Base-by-base conservation (phyloP, 768 basidiomycete genomes). In the Lactarius indigo region DNA sequence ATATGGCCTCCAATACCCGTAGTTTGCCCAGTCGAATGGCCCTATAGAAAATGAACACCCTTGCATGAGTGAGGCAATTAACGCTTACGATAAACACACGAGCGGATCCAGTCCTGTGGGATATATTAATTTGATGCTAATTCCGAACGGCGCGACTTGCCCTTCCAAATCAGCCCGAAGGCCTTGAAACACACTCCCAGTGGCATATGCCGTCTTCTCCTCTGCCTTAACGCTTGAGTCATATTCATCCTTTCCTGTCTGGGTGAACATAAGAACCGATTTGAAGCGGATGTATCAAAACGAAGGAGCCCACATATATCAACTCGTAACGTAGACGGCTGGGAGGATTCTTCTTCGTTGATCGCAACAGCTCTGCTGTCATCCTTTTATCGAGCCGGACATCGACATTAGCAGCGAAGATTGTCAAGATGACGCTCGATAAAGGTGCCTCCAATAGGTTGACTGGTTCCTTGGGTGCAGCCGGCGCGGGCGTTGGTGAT, bases 331-430 rank as follows among this genome's bases (percentile, higher is more conserved):
- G 87, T 74, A 95, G 84, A 60, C 80, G 84, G 5, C 77, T 78
- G 0, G 96, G 96, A 0, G 93, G 91, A 63, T 91, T 88, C 81
- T 99, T 99, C 84, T 98, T 98, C 13, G 96, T 99, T 1, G 94
- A 92, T 65, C 96, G 82, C 66, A 90, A 84, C 39, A 98, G 79
- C 75, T 98, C 96, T 10, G 79, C 75, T 2, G 84, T 80, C 57
- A 90, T 78, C 73, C 89, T 91, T 75, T 84, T 82, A 68, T 86
- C 85, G 20, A 92, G 75, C 52, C 77, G 81, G 23, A 92, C 88
- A 55, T 82, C 81, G 17, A 91, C 83, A 42, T 87, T 81, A 2
- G 87, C 89, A 10, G 87, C 82, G 73, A 87, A 90, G 52, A 91
- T 83, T 1, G 86, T 83, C 62, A 92, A 72, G 1, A 82, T 77